phyloP scores from a whole-genome alignment of 768 basidiomycete species.

The Lactifluus rugatus region DNA sequence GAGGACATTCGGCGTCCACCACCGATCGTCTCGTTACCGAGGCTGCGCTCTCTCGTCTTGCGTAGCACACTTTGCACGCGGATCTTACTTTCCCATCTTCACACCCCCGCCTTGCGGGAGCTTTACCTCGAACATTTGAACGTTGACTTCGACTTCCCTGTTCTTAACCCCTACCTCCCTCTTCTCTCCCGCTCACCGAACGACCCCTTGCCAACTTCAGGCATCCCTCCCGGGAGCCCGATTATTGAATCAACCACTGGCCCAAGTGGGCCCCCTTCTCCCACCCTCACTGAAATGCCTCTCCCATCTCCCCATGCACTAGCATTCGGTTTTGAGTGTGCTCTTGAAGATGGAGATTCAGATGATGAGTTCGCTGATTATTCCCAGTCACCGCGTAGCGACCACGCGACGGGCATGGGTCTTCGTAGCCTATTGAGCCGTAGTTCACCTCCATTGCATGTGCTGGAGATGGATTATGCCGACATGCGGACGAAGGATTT shows the following conservation, averaged over 20 bases:
- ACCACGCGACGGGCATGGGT: conserved; percentile 74
- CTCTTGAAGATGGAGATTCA: conserved; percentile 52
- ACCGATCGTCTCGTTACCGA: conserved; percentile 44
- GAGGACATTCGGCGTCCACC: conserved; percentile 20
- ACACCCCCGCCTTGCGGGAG: conserved; percentile 47
- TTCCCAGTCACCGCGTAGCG: conserved; percentile 69
- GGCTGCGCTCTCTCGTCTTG: conserved; percentile 47
- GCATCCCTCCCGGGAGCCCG: background rate
- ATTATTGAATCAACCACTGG: background rate
- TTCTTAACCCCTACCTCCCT: conserved; percentile 21
- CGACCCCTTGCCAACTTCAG: background rate
- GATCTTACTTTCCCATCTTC: conserved; percentile 52
- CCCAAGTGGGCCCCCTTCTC: background rate
- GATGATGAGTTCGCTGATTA: conserved; percentile 69
- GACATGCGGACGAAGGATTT: conserved; percentile 84
- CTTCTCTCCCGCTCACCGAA: conserved; percentile 21
- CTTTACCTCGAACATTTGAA: conserved; percentile 62
- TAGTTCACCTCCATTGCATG: conserved; percentile 50
- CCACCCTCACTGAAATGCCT: background rate
- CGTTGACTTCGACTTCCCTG: conserved; percentile 37
- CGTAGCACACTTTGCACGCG: conserved; percentile 54
- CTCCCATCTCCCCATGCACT: background rate
- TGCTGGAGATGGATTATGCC: conserved; percentile 71
- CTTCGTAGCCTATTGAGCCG: conserved; percentile 53
- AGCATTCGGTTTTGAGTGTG: conserved; percentile 16